A percentile compares a stretch with the other conserved stretches of the same genome.
These are phyloP conservation scores for Pichia sp. DNA, from an alignment of 1,139 yeast genomes.

Conservation along the genomic window DNA sequence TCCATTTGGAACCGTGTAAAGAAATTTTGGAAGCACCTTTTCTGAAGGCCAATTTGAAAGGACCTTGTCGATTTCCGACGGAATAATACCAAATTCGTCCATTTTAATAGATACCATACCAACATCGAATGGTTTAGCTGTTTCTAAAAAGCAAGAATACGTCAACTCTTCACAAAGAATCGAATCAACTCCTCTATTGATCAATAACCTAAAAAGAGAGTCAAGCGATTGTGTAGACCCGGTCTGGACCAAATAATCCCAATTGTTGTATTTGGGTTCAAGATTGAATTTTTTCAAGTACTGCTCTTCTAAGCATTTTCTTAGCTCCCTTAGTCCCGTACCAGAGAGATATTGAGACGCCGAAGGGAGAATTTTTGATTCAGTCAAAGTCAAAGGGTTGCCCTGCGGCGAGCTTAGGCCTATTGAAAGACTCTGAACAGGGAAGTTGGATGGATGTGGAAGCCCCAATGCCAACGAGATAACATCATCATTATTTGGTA, in stretches of 20 bases:
- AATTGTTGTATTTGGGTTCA: constrained; percentile 32
- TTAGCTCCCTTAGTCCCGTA: constrained; percentile 21
- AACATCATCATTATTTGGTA: constrained; percentile 12
- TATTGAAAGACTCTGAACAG: too few relatives aligned
- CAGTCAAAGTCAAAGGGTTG: too few relatives aligned
- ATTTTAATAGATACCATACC: constrained; percentile 40
- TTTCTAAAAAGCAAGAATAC: constrained; percentile 47
- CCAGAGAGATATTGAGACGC: constrained; percentile 22
- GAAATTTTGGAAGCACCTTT: constrained; percentile 33
- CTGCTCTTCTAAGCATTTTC: constrained; percentile 13
- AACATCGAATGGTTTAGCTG: constrained; percentile 42
- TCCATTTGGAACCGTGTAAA: constrained; percentile 50
- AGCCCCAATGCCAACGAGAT: constrained; percentile 24
- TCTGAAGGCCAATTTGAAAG: constrained; percentile 48
- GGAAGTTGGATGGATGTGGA: constrained; percentile 23
- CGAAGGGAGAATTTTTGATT: too few relatives aligned
- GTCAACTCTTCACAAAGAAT: constrained; percentile 52
- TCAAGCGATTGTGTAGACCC: constrained; percentile 69
- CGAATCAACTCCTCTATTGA: constrained; percentile 44
- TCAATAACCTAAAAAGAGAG: constrained; percentile 47
- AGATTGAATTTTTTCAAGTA: constrained; percentile 11
- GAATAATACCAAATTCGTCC: constrained; percentile 38
- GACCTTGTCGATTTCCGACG: constrained; percentile 39
- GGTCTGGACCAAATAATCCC: constrained; percentile 46
- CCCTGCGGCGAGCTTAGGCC: too few relatives aligned